Base-by-base conservation (phyloP, 352 stramenopile genomes). In the Peronospora tabacina region DNA sequence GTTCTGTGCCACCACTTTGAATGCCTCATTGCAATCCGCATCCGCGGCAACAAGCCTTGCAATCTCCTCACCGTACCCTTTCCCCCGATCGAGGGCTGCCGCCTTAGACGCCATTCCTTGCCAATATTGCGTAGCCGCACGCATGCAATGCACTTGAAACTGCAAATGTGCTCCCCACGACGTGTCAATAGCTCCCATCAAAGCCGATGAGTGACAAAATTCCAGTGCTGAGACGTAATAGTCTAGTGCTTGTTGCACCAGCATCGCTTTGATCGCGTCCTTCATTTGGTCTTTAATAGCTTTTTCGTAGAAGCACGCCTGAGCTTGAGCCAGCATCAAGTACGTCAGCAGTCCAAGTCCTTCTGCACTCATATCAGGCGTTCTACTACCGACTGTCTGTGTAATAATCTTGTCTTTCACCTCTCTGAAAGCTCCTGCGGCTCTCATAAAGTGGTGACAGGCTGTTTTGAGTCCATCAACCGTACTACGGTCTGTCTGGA, bases 281-380 rank as follows among this genome's bases (percentile, higher is more conserved):
- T 88, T 89, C 71, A 88, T 85, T 44, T 80, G 65, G 60, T 96
- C 86, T 43, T 90, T 91, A 24, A 95, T 86, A 15, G 85, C 76
- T 55, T 96, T 96, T 55, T 95, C 83, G 56, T 95, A 96, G 47
- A 95, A 95, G 45, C 85, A 95, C n/a, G 84, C 83, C 51, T 94
- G 82, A 17, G 80, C 80, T 57, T 94, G 82, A 12, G 80, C 82
- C 13, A 94, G 65, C 80, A 94, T 90, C 42, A 94, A 65, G 37
- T 70, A 59, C 26, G 58, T 68, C 11, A 89, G 65, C 47, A 94
- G 67, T n/a, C 65, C 61, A n/a, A 91, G 69, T 1, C 77, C 77
- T 44, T 91, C 80, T 2, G 43, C 22, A 35, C 66, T 82, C 62
- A 81, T 74, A 44, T 91, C 80, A 19, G 78, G 70, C 13, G 77